These are phyloP conservation scores for Debaryomycetaceae sp. DNA, from an alignment of 1,139 yeast genomes.

Conservation along the genomic window DNA sequence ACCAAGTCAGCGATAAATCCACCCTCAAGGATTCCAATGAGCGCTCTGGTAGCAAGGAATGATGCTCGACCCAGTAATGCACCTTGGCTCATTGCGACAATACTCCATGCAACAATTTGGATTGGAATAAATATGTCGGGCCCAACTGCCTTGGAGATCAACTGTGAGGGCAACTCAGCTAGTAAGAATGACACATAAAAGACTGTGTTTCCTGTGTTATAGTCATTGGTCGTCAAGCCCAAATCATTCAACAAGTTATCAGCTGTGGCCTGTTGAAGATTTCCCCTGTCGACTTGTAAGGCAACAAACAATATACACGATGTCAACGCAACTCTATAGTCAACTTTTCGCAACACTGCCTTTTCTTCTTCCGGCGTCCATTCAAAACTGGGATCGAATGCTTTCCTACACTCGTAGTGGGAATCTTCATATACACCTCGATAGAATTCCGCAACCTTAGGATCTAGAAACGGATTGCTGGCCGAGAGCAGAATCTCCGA, in stretches of 20 bases:
- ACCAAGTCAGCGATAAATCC: slow-evolving; percentile 32
- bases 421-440: slow-evolving; percentile 25
- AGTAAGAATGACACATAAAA: slow-evolving; percentile 24
- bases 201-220: slow-evolving; percentile 29
- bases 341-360: slow-evolving; percentile 23
- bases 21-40: slow-evolving; percentile 28
- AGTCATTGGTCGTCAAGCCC: slow-evolving; percentile 25
- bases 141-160: slow-evolving; percentile 29
- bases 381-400: slow-evolving; percentile 32
- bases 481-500: neutral
- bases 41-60: slow-evolving; percentile 24
- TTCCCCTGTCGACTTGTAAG: slow-evolving; percentile 29
- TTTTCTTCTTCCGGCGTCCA: slow-evolving; percentile 35
- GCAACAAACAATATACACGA: slow-evolving; percentile 29
- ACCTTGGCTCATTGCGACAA: slow-evolving; percentile 27
- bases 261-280: slow-evolving; percentile 26
- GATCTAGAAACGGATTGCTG: slow-evolving; percentile 27
- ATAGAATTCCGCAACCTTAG: slow-evolving; percentile 25
- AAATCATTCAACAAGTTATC: slow-evolving; percentile 27
- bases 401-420: slow-evolving; percentile 30
- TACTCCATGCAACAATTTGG: slow-evolving; percentile 31
- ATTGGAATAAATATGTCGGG: slow-evolving; percentile 31
- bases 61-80: slow-evolving; percentile 20
- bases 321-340: slow-evolving; percentile 29
- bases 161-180: slow-evolving; percentile 34